phyloP scores from a whole-genome alignment of 106 monocot species.

The Hemerocallis citrina region DNA sequence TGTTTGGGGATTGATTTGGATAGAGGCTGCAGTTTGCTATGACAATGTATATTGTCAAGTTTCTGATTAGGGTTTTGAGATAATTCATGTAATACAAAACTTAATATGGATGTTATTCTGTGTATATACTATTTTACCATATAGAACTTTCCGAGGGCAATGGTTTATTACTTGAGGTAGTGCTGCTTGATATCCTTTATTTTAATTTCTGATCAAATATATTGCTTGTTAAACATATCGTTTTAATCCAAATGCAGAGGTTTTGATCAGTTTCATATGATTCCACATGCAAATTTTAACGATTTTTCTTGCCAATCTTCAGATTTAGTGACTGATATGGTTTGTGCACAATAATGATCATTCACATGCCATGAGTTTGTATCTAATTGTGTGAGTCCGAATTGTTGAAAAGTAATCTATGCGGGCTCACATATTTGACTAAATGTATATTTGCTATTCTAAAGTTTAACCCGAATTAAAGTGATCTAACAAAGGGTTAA shows the following conservation, averaged over 20 bases:
- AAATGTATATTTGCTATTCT: too few relatives aligned
- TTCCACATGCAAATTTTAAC: neutral
- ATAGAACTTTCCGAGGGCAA: neutral
- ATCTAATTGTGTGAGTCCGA: constrained; percentile 6
- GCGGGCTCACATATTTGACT: too few relatives aligned
- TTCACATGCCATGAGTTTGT: neutral
- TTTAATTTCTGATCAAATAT: neutral
- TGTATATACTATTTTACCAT: constrained; percentile 4
- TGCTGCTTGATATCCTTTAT: neutral
- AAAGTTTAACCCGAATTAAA: too few relatives aligned
- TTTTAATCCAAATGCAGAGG: neutral
- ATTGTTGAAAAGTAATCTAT: too few relatives aligned
- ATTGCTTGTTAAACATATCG: neutral
- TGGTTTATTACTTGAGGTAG: neutral
- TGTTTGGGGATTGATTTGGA: neutral
- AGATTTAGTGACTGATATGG: neutral
- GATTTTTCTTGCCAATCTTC: neutral
- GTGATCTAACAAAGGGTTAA: constrained; percentile 5
- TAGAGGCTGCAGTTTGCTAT: neutral
- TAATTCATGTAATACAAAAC: neutral
- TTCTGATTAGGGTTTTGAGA: neutral
- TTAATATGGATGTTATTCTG: neutral
- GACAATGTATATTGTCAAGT: neutral
- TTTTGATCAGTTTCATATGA: neutral
- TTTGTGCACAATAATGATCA: neutral